Conservation (phyloP, 306 rosid genomes). For the Malus domestica region DNA sequence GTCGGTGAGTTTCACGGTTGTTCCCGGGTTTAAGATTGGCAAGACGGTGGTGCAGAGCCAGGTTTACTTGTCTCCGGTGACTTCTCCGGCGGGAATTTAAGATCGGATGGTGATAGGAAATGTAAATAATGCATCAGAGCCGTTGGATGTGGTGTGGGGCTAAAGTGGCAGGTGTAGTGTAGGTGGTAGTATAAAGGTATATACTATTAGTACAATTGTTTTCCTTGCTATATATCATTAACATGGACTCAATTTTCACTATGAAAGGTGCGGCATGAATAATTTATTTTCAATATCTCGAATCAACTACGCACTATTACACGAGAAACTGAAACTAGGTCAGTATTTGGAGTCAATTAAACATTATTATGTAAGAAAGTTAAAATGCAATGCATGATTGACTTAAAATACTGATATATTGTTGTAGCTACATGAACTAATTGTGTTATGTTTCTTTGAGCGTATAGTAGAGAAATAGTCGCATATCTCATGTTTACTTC, state of each 20-base stretch:
- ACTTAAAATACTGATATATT: too few relatives aligned
- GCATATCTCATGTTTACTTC: too few relatives aligned
- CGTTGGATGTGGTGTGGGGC: background rate
- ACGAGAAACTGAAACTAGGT: too few relatives aligned
- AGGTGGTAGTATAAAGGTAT: background rate
- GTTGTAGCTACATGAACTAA: too few relatives aligned
- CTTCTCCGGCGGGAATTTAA: constrained; percentile 3
- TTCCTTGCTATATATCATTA: background rate
- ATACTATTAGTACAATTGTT: background rate
- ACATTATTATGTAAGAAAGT: too few relatives aligned
- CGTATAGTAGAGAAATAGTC: too few relatives aligned
- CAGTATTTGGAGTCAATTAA: too few relatives aligned
- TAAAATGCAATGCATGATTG: too few relatives aligned
- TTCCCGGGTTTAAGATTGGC: constrained; percentile 79
- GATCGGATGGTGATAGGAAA: background rate
- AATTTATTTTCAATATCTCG: too few relatives aligned
- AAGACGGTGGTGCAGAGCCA: constrained; percentile 66
- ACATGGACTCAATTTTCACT: background rate
- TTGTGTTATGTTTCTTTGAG: too few relatives aligned
- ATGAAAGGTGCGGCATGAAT: background rate
- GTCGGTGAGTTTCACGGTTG: constrained; percentile 69
- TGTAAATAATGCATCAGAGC: constrained; percentile 8
- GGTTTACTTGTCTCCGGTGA: constrained; percentile 56
- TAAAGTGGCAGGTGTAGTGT: background rate
- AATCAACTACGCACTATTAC: too few relatives aligned